Percentiles rank a stretch among this genome's conserved stretches.
Evolutionary conservation across 371 early-diverging fungal genomes (phyloP).

Genomic region (Rhizopus arrhizus): DNA sequence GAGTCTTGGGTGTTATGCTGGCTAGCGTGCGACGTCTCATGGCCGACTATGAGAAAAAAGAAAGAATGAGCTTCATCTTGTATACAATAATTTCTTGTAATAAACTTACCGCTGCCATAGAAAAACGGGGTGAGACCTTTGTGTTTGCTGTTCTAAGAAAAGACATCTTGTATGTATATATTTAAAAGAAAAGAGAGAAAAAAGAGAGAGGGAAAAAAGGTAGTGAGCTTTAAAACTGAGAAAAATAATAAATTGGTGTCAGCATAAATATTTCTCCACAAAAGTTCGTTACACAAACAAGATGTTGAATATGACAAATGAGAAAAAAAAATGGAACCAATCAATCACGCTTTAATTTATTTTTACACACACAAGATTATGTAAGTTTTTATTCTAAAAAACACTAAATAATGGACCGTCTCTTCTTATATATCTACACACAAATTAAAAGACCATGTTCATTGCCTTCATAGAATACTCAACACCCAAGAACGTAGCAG

Average conservation of each 20-base stretch:
- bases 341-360: neutral
- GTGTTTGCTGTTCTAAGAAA: slow-evolving; percentile 18
- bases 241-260: slow-evolving; percentile 22
- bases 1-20: slow-evolving; percentile 40
- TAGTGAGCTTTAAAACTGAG: slow-evolving; percentile 8
- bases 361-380: neutral
- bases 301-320: slow-evolving; percentile 14
- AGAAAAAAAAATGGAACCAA: slow-evolving; percentile 5
- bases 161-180: slow-evolving; percentile 15
- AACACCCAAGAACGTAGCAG: slow-evolving; percentile 66
- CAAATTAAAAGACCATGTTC: slow-evolving; percentile 44
- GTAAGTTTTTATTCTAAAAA: slow-evolving; percentile 2
- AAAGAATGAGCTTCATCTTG: neutral
- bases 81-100: neutral
- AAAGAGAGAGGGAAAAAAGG: slow-evolving; percentile 10
- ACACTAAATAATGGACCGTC: neutral
- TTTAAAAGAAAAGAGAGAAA: slow-evolving; percentile 10
- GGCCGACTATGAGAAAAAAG: slow-evolving; percentile 1
- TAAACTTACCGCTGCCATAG: slow-evolving; percentile 27
- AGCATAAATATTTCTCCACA: slow-evolving; percentile 17
- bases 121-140: slow-evolving; percentile 21
- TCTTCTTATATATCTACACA: slow-evolving; percentile 2
- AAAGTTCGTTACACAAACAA: slow-evolving; percentile 9
- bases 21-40: neutral
- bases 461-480: slow-evolving; percentile 53